Base-by-base conservation (phyloP, 164 flowering plant species). In the Platanus orientalis region DNA sequence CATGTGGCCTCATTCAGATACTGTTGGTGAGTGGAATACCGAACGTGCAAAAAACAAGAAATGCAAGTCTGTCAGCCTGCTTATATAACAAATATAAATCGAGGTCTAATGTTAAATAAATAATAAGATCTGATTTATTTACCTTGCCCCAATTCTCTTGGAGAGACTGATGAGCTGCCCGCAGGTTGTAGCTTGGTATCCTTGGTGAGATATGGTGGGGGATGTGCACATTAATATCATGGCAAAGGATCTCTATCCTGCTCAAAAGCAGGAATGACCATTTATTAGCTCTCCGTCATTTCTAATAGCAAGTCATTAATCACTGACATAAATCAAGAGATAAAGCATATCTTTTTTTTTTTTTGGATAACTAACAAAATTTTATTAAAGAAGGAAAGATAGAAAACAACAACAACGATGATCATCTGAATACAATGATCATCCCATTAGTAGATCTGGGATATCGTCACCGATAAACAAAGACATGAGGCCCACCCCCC, bases 121-220 rank as follows among this genome's bases (percentile, higher is more conserved):
- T 14, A 19, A 26, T 6, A 24, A 10, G 58, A 57, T 36, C 66
- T 58, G 71, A 78, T 10, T 74, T 16, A 34, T 59, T 57, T 79
- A 90, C 96, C 88, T 82, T 87, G 78, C 97, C 97, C 98, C 98
- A 93, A 45, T 87, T 87, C 54, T 88, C 74, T 61, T 73, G 71
- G 4, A 76, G 80, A 53, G 98, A 85, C 45, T 80, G 66, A 64
- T 87, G 92, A 69, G 98, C 97, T 26, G 85, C 82, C 30, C 80
- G 81, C 58, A 90, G 75, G 63, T 93, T 89, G 72, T 93, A 93
- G 79, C 91, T 85, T 6, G 98, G 97, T 71, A 93, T 93, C 66
- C 89, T 81, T 21, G 97, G 75, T 59, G 96, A 89, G n/a, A 93
- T 71, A 76, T 90, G 97, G 64, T 90, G 98, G 1, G 96, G 97